Evolutionary conservation across 1,284 basidiomycete genomes (phyloP).

Genomic region (Cutaneotrichosporon cavernicola): DNA sequence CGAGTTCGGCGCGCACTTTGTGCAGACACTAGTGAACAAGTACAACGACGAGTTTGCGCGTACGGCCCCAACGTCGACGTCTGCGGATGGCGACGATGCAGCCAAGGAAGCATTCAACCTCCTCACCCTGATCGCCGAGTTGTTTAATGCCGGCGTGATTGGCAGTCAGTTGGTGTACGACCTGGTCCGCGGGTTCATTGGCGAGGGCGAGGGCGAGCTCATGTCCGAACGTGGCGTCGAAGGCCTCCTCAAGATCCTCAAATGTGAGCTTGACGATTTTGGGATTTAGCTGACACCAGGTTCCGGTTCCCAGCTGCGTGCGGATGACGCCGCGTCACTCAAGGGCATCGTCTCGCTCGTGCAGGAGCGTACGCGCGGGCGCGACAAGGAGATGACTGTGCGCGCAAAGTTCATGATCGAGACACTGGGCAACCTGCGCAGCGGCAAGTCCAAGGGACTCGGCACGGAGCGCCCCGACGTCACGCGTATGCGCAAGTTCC

Average conservation of each 20-base stretch:
- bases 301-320: slow-evolving; percentile 81
- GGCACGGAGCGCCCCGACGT: slow-evolving; percentile 57
- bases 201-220: slow-evolving; percentile 40
- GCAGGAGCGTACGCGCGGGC: slow-evolving; percentile 66
- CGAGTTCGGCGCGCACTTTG: slow-evolving; percentile 75
- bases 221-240: slow-evolving; percentile 80
- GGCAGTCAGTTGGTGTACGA: slow-evolving; percentile 87
- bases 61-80: slow-evolving; percentile 11
- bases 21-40: slow-evolving; percentile 49
- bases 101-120: slow-evolving; percentile 85
- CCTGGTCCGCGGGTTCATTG: slow-evolving; percentile 75
- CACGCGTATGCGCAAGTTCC: slow-evolving; percentile 79
- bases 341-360: slow-evolving; percentile 63
- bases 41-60: slow-evolving; percentile 13
- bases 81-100: slow-evolving; percentile 21
- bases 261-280: slow-evolving; percentile 60
- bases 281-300: slow-evolving; percentile 57
- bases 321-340: slow-evolving; percentile 59
- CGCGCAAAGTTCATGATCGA: slow-evolving; percentile 86
- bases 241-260: slow-evolving; percentile 77
- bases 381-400: slow-evolving; percentile 62
- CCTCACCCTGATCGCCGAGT: slow-evolving; percentile 78
- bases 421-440: slow-evolving; percentile 82
- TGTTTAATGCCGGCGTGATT: slow-evolving; percentile 94
- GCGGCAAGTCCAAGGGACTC: slow-evolving; percentile 76